Base-by-base conservation (phyloP, 192 early-diverging fungal genomes). In the Tieghemiomyces parasiticus region DNA sequence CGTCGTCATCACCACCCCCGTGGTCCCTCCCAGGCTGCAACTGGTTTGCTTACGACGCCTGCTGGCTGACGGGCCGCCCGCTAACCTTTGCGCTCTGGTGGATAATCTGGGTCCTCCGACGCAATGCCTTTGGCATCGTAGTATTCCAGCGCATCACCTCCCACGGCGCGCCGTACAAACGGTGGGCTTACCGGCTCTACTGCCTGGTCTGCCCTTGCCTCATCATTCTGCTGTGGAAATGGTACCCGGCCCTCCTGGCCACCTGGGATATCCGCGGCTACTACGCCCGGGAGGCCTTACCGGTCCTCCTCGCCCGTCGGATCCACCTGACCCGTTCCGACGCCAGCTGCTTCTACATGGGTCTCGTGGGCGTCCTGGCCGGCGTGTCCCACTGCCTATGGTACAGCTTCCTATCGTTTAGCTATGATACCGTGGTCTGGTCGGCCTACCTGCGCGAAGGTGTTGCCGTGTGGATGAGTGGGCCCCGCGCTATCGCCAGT, bases 371-470 rank as follows among this genome's bases (percentile, higher is more conserved):
- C 65, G 33, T 65, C 0, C 52, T 66, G 13, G 66, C 69, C 14
- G 74, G 74, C 44, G 65, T 66, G 26, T 65, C 64, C 0, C 74
- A 76, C 34, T 51, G 65, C 12, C 20, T 65, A 44, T 76, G 74
- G 74, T 76, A 72, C 26, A 76, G 74, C 65, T 76, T 76, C 50
- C 68, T 76, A 38, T 73, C 71, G 61, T 76, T 73, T 46, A 71
- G 71, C 1, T 76, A 76, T 68, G 62, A 71, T 32, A 52, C 68
- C 59, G 61, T 76, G 30, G 63, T 69, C 19, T 76, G 74, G 74
- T 71, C 67, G 53, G 60, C 63, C 26, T 73, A 73, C 44, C 33
- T 76, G 54, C 59, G 69, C 1, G 69, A 73, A 20, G 74, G 74
- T 3, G 51, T 73, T 22, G 74, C 68, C 8, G 65, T 73, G 1